Base-by-base conservation (phyloP, 2,329 filamentous ascomycete genomes). In the Arthrobotrys conoides region DNA sequence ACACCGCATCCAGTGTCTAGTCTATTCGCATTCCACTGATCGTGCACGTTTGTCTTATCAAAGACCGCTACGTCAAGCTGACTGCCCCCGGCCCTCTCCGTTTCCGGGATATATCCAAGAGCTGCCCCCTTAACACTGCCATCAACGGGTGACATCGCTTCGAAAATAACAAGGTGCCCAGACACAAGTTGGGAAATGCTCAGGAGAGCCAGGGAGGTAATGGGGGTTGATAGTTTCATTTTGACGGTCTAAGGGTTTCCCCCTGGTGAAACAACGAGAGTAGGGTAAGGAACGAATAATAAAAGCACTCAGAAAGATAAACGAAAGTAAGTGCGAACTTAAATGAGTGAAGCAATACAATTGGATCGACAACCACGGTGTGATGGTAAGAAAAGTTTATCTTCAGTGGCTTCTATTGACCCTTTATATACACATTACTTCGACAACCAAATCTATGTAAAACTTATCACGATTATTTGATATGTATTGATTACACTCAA, bases 281-380 rank as follows among this genome's bases (percentile, higher is more conserved):
- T 55, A 55, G 49, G 24, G 49, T 55, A 33, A 55, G 49, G 49
- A 55, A 55, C 49, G 49, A n/a, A n/a, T n/a, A 55, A 33, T 55
- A 30, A n/a, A 55, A 55, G 24, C n/a, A 55, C 24, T 55, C 49
- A n/a, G 24, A 14, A 55, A 55, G 24, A 55, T 55, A 9, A 55
- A 55, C 33, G 24, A 55, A 33, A 55, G 49, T 16, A 6, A 9
- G 30, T 33, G 24, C 24, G 49, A 55, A 9, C n/a, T 33, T 14
- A 24, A 55, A 55, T 24, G 49, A 55, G 9, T 55, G 24, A 55
- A 55, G 5, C 24, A 51, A 51, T 8, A 24, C 8, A 51, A 33
- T 55, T 33, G 14, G 49, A 55, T 55, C 49, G 49, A 55, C 22
- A 22, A 10, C 49, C 2, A 18, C 49, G 2, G 48, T 55, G 49